phyloP scores from a whole-genome alignment of 1,284 basidiomycete genomes.

The Melanopsichium pennsylvanicum region DNA sequence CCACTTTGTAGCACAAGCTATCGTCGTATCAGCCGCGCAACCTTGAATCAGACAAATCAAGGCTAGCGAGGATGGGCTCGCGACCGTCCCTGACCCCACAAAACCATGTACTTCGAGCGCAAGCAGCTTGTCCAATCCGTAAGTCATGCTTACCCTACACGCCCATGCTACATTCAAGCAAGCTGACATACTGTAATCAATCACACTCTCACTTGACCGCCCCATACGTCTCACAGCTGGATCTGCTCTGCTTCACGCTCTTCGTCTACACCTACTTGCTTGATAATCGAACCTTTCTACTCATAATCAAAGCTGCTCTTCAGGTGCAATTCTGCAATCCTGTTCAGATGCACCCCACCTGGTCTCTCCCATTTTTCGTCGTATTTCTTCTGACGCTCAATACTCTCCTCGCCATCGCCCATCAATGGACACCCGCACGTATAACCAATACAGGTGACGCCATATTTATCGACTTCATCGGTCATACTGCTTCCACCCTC shows the following conservation, averaged over 20 bases:
- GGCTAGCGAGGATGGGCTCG: conserved; percentile 13
- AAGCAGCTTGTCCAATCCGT: conserved; percentile 48
- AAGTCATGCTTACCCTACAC: conserved; percentile 4
- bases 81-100: background rate
- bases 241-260: conserved; percentile 47
- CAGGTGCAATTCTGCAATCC: conserved; percentile 50
- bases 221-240: conserved; percentile 24
- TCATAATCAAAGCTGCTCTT: conserved; percentile 36
- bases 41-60: too few species aligned
- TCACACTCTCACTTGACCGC: background rate
- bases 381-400: conserved; percentile 42
- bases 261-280: conserved; percentile 55
- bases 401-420: conserved; percentile 24
- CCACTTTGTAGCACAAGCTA: background rate
- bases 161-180: too few species aligned
- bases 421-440: conserved; percentile 15
- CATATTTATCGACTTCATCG: conserved; percentile 57
- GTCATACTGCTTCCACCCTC: conserved; percentile 31
- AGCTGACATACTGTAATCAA: too few species aligned
- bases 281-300: conserved; percentile 40
- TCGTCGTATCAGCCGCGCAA: background rate
- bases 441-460: conserved; percentile 9
- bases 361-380: conserved; percentile 35
- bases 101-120: conserved; percentile 44
- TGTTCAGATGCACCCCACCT: conserved; percentile 33